Evolutionary conservation across 768 basidiomycete species (phyloP), one percentile per base, ranked within the genome.

Genomic region (Filobasidium floriforme): DNA sequence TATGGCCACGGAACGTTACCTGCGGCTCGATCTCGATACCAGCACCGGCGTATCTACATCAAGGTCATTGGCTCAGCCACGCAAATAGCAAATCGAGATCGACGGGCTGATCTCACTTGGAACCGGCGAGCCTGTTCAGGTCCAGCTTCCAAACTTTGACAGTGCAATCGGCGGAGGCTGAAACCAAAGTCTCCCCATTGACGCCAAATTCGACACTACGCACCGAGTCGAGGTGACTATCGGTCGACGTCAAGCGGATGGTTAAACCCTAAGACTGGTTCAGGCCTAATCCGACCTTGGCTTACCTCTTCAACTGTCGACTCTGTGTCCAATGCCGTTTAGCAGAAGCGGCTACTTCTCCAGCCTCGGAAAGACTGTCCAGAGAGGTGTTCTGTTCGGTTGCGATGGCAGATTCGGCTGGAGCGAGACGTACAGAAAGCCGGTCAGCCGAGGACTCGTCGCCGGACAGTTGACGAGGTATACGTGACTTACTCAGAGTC

Each of bases 101-200:
- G 32, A 37, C 32, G 32, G 32, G 4, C 32, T 37, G 9, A 37
- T 37, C 90, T 76, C 80, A 92, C 90, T 84, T 84, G 64, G 86
- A 86, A 51, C 88, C 88, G 37, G 89, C 83, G 66, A 92, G 81
- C 71, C 85, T 83, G 46, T 85, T 81, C 18, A 88, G 84, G 70
- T 94, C 90, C 81, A 91, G 84, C 65, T 90, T 84, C 96, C 96
- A 99, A 61, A 97, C 85, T 79, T 99, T 99, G 63, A 98, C 87
- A 7, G 91, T 92, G 76, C 86, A 89, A 75, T 99, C 96, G 75
- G 97, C 94, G 32, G 92, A 90, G 26, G 88, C 96, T 55, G 89
- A 91, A n/a, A 89, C 92, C 62, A 98, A 80, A 73, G 87, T 87
- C 52, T 91, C 80, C 70, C 90, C 89, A 41, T 82, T 87, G 1